These are phyloP conservation scores for Fusarium equiseti DNA, from an alignment of 2,329 filamentous ascomycete genomes.

Conservation along the genomic window DNA sequence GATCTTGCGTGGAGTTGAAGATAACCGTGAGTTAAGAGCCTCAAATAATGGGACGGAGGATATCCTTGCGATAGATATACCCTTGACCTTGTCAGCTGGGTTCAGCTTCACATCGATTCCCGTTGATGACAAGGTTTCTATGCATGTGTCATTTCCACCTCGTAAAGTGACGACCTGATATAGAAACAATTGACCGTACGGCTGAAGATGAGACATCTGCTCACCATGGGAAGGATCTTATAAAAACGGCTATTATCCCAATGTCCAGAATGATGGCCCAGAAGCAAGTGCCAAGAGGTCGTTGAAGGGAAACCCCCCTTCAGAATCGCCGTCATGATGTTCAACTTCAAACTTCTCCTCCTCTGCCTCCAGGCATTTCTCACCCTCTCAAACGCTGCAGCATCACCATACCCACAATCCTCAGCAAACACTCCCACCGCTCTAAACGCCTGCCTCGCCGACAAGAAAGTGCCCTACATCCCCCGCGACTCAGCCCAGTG, in stretches of 20 bases:
- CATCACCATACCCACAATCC: not conserved
- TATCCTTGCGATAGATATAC: not conserved
- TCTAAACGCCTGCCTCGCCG: slow-evolving; percentile 46
- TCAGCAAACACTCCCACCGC: slow-evolving; percentile 3
- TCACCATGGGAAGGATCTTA: not conserved
- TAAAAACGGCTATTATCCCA: not conserved
- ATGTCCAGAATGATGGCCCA: fast-evolving
- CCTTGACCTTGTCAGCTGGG: not conserved
- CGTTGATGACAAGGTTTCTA: not conserved
- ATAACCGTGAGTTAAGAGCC: not conserved
- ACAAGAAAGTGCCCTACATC: slow-evolving; percentile 38
- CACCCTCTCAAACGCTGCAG: not conserved
- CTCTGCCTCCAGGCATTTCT: slow-evolving; percentile 2
- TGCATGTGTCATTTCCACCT: slow-evolving; percentile 19
- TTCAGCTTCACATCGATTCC: slow-evolving; percentile 2
- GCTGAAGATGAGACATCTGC: not conserved
- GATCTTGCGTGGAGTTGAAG: not conserved
- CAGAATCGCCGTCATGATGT: not conserved
- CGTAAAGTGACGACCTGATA: slow-evolving; percentile 20
- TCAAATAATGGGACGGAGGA: not conserved
- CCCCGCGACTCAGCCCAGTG: slow-evolving; percentile 45
- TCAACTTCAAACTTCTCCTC: slow-evolving; percentile 5
- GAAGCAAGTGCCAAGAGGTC: not conserved
- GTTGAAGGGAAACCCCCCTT: not conserved
- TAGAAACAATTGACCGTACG: not conserved